These are phyloP conservation scores for Dictyostelium citrinum DNA, from an alignment of 78 protist species.

Conservation along the genomic window DNA sequence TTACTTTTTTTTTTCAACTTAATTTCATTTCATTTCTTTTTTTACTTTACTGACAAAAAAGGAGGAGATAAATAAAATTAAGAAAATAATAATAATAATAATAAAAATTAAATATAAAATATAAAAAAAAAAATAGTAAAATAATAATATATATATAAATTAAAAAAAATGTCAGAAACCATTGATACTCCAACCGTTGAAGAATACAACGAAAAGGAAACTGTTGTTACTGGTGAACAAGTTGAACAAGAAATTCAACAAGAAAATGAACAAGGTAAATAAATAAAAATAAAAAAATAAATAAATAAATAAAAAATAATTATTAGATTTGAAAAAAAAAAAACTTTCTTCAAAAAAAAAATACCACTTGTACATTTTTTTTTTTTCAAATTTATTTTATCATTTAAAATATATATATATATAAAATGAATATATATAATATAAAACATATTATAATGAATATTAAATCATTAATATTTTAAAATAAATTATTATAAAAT, in stretches of 20 bases:
- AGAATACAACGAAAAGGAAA: background rate
- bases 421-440: no score
- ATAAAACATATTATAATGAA: background rate
- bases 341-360: no score
- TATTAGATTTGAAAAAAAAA: background rate
- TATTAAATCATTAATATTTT: background rate
- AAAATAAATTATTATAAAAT: no score
- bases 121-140: background rate
- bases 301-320: background rate
- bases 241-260: background rate
- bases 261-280: conserved; percentile 1
- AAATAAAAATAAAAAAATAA: no score
- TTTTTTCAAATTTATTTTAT: no score
- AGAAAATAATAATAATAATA: background rate
- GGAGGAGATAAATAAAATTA: background rate
- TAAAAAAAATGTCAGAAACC: background rate
- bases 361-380: no score
- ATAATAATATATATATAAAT: background rate
- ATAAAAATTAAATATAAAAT: background rate
- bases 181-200: background rate
- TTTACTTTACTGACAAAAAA: background rate
- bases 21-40: background rate
- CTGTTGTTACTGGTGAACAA: background rate
- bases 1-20: background rate
- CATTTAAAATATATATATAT: no score